Base-by-base conservation (phyloP, 164 flowering plant species). In the Berberis thunbergii region DNA sequence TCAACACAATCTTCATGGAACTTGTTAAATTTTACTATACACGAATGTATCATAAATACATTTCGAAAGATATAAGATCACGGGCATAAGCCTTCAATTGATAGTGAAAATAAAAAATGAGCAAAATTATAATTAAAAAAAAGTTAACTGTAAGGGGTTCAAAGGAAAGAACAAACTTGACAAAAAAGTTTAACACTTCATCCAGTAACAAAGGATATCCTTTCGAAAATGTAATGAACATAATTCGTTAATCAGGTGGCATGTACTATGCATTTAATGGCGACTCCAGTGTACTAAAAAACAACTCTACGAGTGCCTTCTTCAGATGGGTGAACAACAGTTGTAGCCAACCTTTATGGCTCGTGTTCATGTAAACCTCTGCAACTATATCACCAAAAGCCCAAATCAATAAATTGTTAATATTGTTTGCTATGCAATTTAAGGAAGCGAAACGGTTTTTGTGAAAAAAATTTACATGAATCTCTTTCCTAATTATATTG, bases 161-260 rank as follows among this genome's bases (percentile, higher is more conserved):
- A 26, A 26, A 26, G 26, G 26, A 26, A 26, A 26, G 26, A 26
- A 26, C 52, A 6, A 10, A 77, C 84, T 75, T 72, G 0, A 67
- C 72, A 67, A 85, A 77, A 67, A 68, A 85, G 0, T 77, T 78
- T 39, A 54, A 42, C 4, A 83, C 69, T 69, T 85, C 90, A 4
- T 4, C 40, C 48, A 78, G 76, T 0, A 77, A 54, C 2, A 26
- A 26, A 26, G 26, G 26, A 26, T 26, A 26, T 26, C 26, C 26
- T 26, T 26, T 26, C 26, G 26, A 85, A 64, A 85, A 85, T 0
- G 90, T 85, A 43, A 83, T 62, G 71, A 85, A 85, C 45, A 83
- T 68, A 1, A 84, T 81, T 64, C 87, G 68, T 1, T 81, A 77
- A 59, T 80, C 80, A 0, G 66, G 54, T 4, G 75, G 72, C n/a